These are phyloP conservation scores for Apiotrichum siamense DNA, from an alignment of 1,284 basidiomycete species.

Conservation along the genomic window DNA sequence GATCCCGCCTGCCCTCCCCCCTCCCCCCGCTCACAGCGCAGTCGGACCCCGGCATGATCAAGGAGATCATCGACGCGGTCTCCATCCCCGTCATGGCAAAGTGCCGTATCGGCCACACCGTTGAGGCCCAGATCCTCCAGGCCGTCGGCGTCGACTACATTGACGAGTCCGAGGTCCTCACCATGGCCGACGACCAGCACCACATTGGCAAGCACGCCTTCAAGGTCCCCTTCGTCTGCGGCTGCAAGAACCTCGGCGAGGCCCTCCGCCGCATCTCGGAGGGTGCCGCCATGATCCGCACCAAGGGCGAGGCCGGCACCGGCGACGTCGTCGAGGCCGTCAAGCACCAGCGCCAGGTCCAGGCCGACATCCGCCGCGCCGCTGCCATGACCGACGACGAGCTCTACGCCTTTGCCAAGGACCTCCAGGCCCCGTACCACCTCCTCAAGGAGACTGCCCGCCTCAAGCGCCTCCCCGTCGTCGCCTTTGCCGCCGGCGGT, in stretches of 20 bases:
- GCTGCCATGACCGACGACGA: slow-evolving; percentile 90
- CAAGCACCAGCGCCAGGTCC: slow-evolving; percentile 78
- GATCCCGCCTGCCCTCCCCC: not conserved
- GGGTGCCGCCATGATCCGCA: slow-evolving; percentile 91
- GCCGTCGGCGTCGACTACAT: slow-evolving; percentile 95
- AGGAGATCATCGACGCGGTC: slow-evolving; percentile 84
- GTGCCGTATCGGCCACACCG: slow-evolving; percentile 88
- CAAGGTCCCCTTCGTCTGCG: slow-evolving; percentile 66
- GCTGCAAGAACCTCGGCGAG: slow-evolving; percentile 62
- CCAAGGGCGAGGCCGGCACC: slow-evolving; percentile 95
- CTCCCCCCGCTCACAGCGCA: slow-evolving; percentile 37
- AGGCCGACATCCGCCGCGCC: slow-evolving; percentile 76
- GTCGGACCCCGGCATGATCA: slow-evolving; percentile 96
- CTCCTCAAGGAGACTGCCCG: slow-evolving; percentile 93
- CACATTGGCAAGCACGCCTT: slow-evolving; percentile 76
- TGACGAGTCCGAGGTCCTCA: slow-evolving; percentile 94
- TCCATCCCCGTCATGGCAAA: slow-evolving; percentile 65
- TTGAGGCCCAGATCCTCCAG: slow-evolving; percentile 95
- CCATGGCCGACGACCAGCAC: slow-evolving; percentile 86
- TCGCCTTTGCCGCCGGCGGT: slow-evolving; percentile 85
- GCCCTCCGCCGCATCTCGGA: slow-evolving; percentile 94
- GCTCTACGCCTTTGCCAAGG: slow-evolving; percentile 86
- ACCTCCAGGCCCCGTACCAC: slow-evolving; percentile 93
- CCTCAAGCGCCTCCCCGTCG: slow-evolving; percentile 87
- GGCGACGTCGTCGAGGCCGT: slow-evolving; percentile 98